Percentiles rank a stretch among this genome's conserved stretches.
These are phyloP conservation scores for Tanacetum coccineum DNA, from an alignment of 129 eudicot species.

Conservation along the genomic window DNA sequence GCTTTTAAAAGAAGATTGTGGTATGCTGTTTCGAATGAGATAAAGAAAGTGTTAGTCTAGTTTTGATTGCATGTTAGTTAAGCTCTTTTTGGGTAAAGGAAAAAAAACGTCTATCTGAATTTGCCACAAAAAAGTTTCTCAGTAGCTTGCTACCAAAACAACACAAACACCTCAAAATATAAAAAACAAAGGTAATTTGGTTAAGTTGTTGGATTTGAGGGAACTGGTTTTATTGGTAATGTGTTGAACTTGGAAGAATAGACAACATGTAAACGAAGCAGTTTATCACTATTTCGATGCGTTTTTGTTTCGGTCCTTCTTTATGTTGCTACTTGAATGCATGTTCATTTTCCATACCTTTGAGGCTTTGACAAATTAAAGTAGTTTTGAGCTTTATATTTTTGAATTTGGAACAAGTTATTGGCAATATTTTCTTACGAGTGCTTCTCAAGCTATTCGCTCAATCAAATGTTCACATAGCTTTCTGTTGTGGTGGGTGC, in stretches of 20 bases:
- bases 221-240: neutral
- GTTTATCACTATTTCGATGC: neutral
- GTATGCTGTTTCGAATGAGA: too few relatives aligned
- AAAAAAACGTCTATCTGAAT: too few relatives aligned
- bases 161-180: too few relatives aligned
- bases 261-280: neutral
- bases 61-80: too few relatives aligned
- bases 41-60: too few relatives aligned
- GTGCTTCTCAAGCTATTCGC: neutral
- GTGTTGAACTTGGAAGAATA: neutral
- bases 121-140: too few relatives aligned
- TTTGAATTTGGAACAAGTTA: constrained; percentile 1
- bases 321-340: neutral
- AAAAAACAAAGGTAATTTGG: too few relatives aligned
- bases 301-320: neutral
- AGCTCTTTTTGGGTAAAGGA: too few relatives aligned
- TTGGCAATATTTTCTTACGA: neutral
- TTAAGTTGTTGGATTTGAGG: too few relatives aligned
- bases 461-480: neutral
- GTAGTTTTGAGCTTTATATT: neutral
- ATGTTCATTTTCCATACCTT: neutral
- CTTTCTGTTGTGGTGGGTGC: too few relatives aligned
- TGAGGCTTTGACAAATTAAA: neutral
- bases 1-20: too few relatives aligned
- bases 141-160: too few relatives aligned